phyloP scores from a whole-genome alignment of 805 yeast genomes.

The Kazachstania martiniae region DNA sequence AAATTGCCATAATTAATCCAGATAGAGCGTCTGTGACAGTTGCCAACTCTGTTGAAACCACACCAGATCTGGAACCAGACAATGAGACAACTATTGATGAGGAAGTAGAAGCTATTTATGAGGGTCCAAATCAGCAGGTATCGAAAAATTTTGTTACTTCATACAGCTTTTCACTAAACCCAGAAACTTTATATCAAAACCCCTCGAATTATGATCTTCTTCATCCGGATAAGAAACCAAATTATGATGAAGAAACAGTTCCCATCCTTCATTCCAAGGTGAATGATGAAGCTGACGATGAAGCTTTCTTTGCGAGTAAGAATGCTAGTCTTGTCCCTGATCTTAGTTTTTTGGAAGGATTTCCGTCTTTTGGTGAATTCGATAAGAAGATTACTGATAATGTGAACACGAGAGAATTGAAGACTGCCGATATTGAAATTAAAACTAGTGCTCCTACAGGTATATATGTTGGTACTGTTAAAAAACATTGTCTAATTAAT shows the following conservation, averaged over 20 bases:
- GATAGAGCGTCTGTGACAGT: constrained; percentile 5
- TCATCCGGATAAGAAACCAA: not conserved
- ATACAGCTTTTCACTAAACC: constrained; percentile 26
- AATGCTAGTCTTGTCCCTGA: too few species aligned
- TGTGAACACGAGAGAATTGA: constrained; percentile 35
- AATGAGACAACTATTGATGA: too few species aligned
- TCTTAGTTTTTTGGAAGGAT: constrained; percentile 23
- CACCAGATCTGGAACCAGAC: not conserved
- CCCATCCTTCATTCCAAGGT: constrained; percentile 2
- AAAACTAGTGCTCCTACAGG: constrained; percentile 69
- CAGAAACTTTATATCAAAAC: not conserved
- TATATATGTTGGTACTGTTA: constrained; percentile 40
- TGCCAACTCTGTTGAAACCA: not conserved
- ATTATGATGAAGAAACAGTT: not conserved
- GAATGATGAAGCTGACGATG: constrained; percentile 20
- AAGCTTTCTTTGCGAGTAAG: not conserved
- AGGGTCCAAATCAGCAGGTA: constrained; percentile 62
- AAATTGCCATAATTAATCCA: constrained; percentile 10
- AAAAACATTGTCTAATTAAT: constrained; percentile 60
- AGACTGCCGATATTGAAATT: constrained; percentile 39
- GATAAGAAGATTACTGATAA: constrained; percentile 32
- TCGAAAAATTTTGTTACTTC: constrained; percentile 45
- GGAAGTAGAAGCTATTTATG: constrained; percentile 27
- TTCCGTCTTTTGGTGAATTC: constrained; percentile 53
- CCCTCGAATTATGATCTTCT: too few species aligned